Conservation (phyloP, 371 early-diverging fungal species). For the Coemansia sp. region DNA sequence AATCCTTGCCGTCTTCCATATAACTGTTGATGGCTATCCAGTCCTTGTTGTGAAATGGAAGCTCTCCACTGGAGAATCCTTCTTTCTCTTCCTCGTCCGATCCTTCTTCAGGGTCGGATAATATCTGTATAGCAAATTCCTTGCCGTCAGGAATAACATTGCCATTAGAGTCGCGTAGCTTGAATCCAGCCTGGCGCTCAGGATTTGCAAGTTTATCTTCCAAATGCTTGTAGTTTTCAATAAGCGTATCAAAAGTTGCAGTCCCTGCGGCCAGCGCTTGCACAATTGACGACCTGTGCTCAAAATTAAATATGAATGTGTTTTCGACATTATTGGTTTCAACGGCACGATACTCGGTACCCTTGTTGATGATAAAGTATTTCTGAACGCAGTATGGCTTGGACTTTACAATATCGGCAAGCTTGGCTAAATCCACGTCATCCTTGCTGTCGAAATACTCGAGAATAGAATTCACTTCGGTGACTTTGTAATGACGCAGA, state of each 20-base stretch:
- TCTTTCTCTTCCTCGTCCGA: background rate
- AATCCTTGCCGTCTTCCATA: too few species aligned
- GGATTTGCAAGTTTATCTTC: background rate
- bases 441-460: conserved; percentile 8
- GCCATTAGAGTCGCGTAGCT: background rate
- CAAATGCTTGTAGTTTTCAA: background rate
- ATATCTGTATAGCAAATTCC: background rate
- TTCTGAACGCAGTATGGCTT: background rate
- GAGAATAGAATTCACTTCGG: conserved; percentile 7
- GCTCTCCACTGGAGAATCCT: too few species aligned
- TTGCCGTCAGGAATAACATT: background rate
- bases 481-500: background rate
- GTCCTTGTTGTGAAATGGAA: too few species aligned
- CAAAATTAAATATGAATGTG: background rate
- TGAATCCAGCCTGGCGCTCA: conserved; percentile 5
- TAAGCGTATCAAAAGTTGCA: background rate
- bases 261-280: background rate
- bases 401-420: background rate
- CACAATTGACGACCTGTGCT: background rate
- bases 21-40: too few species aligned
- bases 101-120: background rate
- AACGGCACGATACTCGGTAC: background rate
- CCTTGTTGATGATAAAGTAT: conserved; percentile 3
- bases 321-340: conserved; percentile 4
- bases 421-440: background rate